Percentiles rank a stretch among this genome's conserved stretches.
phyloP scores from a whole-genome alignment of 2,329 filamentous ascomycete genomes.

The Talaromyces sp. region DNA sequence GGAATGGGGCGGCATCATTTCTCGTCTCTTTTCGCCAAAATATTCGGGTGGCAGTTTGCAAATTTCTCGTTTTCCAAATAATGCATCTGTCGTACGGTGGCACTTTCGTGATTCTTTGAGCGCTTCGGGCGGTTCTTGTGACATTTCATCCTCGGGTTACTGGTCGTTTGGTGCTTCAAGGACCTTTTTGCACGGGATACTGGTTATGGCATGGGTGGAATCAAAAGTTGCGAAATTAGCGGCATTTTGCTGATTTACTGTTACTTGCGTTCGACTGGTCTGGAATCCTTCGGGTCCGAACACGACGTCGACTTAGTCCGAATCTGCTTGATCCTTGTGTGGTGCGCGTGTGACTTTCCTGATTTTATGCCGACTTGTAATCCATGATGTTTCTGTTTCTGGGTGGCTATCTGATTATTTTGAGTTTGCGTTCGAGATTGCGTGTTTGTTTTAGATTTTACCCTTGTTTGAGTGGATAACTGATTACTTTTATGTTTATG shows the following conservation, averaged over 20 bases:
- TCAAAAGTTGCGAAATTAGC: constrained; percentile 19
- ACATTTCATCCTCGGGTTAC: constrained; percentile 17
- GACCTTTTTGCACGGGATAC: constrained; percentile 18
- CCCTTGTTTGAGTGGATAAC: constrained; percentile 29
- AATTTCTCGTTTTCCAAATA: constrained; percentile 13
- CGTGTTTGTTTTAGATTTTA: constrained; percentile 16
- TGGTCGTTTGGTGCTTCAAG: constrained; percentile 18
- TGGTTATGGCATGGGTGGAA: constrained; percentile 20
- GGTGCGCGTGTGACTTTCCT: constrained; percentile 10
- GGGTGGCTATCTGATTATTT: constrained; percentile 27
- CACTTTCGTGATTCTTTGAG: constrained; percentile 20
- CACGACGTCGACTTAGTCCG: not conserved
- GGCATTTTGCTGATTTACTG: constrained; percentile 18
- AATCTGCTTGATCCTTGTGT: constrained; percentile 5
- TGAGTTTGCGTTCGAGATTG: constrained; percentile 8
- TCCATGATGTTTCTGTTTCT: constrained; percentile 18
- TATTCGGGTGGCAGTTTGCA: constrained; percentile 18
- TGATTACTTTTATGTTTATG: constrained; percentile 25
- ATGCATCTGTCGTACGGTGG: constrained; percentile 20
- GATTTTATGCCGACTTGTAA: constrained; percentile 17
- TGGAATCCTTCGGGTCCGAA: not conserved
- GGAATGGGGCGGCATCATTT: constrained; percentile 12
- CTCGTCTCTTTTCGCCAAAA: constrained; percentile 10
- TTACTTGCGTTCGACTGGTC: constrained; percentile 14
- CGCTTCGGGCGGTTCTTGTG: constrained; percentile 20